Percentiles rank a stretch among this genome's conserved stretches.
Conservation (phyloP, 768 basidiomycete species). For the Polyporus arcularius region DNA sequence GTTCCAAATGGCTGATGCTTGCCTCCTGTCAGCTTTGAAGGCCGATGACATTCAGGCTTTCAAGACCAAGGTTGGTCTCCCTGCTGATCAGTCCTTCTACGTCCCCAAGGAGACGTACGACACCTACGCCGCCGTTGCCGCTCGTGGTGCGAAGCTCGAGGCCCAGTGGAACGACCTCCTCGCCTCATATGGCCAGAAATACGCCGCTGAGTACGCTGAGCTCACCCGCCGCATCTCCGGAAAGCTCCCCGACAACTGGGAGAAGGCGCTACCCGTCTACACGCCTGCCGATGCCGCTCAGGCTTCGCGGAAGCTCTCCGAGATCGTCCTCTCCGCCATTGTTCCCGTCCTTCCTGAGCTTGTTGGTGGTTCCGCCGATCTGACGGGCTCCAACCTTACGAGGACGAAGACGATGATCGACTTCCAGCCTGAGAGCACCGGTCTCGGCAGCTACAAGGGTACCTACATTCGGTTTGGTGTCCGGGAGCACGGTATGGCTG, state of each 20-base stretch:
- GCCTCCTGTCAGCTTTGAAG: slow-evolving; percentile 68
- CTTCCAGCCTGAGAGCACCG: slow-evolving; percentile 89
- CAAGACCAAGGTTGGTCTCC: slow-evolving; percentile 84
- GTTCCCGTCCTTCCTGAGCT: slow-evolving; percentile 80
- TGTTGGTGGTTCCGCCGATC: slow-evolving; percentile 85
- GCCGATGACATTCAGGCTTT: slow-evolving; percentile 83
- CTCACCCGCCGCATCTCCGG: slow-evolving; percentile 84
- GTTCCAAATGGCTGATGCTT: not conserved
- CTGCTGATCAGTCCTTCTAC: slow-evolving; percentile 74
- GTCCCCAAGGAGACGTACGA: slow-evolving; percentile 75
- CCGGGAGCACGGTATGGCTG: slow-evolving; percentile 96
- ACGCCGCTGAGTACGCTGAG: slow-evolving; percentile 84
- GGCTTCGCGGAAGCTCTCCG: slow-evolving; percentile 91
- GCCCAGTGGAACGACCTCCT: slow-evolving; percentile 73
- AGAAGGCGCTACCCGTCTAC: slow-evolving; percentile 83
- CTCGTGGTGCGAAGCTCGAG: slow-evolving; percentile 75
- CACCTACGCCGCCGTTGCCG: slow-evolving; percentile 63
- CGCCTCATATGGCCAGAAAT: slow-evolving; percentile 69
- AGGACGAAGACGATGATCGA: slow-evolving; percentile 82
- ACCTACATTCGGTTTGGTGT: slow-evolving; percentile 96
- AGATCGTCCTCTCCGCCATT: slow-evolving; percentile 81
- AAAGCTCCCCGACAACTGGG: slow-evolving; percentile 84
- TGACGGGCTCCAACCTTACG: slow-evolving; percentile 92
- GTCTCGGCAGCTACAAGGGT: slow-evolving; percentile 81
- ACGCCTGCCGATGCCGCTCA: slow-evolving; percentile 80